These are phyloP conservation scores for Starmerella stellata DNA, from an alignment of 805 yeast species.

Conservation along the genomic window DNA sequence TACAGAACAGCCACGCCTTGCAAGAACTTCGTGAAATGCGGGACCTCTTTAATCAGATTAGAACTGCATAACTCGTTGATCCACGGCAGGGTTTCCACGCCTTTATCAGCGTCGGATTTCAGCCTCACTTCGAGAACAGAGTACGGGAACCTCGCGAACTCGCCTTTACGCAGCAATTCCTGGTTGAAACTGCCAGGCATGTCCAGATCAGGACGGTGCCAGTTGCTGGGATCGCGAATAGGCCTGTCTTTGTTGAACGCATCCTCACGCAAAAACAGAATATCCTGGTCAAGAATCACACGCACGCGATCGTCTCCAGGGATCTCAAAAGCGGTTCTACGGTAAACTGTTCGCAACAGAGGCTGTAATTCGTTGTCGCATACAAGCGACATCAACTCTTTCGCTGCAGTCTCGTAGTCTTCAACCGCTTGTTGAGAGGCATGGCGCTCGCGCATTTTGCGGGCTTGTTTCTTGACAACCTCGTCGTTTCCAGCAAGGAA, in stretches of 20 bases:
- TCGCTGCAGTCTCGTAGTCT: slow-evolving; percentile 36
- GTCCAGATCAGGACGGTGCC: slow-evolving; percentile 91
- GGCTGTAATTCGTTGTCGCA: slow-evolving; percentile 58
- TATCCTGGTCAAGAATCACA: slow-evolving; percentile 76
- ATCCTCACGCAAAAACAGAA: slow-evolving; percentile 77
- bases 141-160: slow-evolving; percentile 58
- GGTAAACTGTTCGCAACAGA: slow-evolving; percentile 65
- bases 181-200: slow-evolving; percentile 48
- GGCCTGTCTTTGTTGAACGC: slow-evolving; percentile 70
- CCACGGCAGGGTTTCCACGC: slow-evolving; percentile 35
- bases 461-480: slow-evolving; percentile 33
- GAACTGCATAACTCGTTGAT: slow-evolving; percentile 67
- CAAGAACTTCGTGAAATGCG: slow-evolving; percentile 78
- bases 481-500: slow-evolving; percentile 40
- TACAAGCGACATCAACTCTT: slow-evolving; percentile 45
- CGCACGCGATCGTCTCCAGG: slow-evolving; percentile 93
- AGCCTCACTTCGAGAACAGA: slow-evolving; percentile 70
- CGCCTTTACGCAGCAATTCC: slow-evolving; percentile 66
- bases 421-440: slow-evolving; percentile 35
- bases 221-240: slow-evolving; percentile 65
- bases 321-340: slow-evolving; percentile 90
- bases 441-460: slow-evolving; percentile 46
- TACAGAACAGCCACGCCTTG: slow-evolving; percentile 83
- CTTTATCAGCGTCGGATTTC: slow-evolving; percentile 26
- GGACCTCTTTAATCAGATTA: slow-evolving; percentile 80